phyloP scores from a whole-genome alignment of 352 stramenopile genomes.

The Phytopythium helicoides region DNA sequence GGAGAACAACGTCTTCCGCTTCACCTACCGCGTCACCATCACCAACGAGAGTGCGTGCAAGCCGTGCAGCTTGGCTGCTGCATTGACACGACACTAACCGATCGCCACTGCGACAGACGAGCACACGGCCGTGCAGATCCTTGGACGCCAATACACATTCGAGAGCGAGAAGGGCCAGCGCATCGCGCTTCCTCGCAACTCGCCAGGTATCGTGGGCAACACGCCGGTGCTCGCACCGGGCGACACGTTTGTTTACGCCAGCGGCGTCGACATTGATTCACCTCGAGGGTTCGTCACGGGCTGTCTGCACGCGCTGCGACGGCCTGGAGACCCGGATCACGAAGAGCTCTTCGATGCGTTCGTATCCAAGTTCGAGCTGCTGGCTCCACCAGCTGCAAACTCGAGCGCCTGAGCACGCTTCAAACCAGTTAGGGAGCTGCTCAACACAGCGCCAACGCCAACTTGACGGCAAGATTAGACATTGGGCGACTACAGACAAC shows the following conservation, averaged over 20 bases:
- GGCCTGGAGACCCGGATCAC: slow-evolving; percentile 12
- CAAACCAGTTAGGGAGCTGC: no score
- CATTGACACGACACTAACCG: background rate
- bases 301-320: slow-evolving; percentile 59
- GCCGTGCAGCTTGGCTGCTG: background rate
- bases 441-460: background rate
- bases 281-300: slow-evolving; percentile 54
- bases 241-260: slow-evolving; percentile 80
- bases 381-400: slow-evolving; percentile 19
- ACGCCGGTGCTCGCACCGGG: slow-evolving; percentile 61
- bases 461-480: background rate
- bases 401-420: slow-evolving; percentile 10
- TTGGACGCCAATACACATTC: slow-evolving; percentile 77
- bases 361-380: slow-evolving; percentile 63
- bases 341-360: slow-evolving; percentile 63
- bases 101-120: slow-evolving; percentile 26
- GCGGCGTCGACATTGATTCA: slow-evolving; percentile 71
- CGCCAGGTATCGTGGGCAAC: slow-evolving; percentile 63
- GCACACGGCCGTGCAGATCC: slow-evolving; percentile 53
- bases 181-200: slow-evolving; percentile 57
- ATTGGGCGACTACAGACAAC: no score
- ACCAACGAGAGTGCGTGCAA: slow-evolving; percentile 57
- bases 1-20: slow-evolving; percentile 52
- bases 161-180: slow-evolving; percentile 64
- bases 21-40: slow-evolving; percentile 78